Evolutionary conservation across 768 basidiomycete species (phyloP), one percentile per base, ranked within the genome.

Genomic region (Astraeus odoratus): DNA sequence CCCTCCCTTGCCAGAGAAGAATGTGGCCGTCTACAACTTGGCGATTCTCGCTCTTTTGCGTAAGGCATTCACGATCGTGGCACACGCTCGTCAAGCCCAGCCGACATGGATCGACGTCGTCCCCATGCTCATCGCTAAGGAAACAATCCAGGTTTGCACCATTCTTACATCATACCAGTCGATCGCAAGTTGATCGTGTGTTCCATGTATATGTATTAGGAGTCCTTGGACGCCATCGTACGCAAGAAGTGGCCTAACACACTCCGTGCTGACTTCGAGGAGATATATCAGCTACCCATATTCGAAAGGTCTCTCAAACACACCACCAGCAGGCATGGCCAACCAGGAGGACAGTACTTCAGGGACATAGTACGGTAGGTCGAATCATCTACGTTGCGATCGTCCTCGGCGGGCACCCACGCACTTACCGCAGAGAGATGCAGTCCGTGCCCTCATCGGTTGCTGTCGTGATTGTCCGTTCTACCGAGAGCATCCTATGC

Each of bases 31-130:
- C 2, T 75, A 76, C 47, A 76, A 77, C 10, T 66, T 84, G 19
- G 80, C 77, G 4, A 75, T 75, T 1, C 58, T 83, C 37, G 82
- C 83, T 52, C 81, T 77, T 41, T 73, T 71, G 3, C 68, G 79
- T 39, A 51, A 76, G 9, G 65, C 72, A 18, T 70, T 81, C 19
- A 34, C 41, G 12, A 39, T 37, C 15, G 48, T 46, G 20, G n/a
- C 18, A 18, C 41, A 24, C 2, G 38, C 39, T n/a, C n/a, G n/a
- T n/a, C 15, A 33, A 51, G 38, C n/a, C n/a, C 25, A 16, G 2
- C n/a, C 34, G 37, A 19, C 53, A 18, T 53, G 10, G 37, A n/a
- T 50, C 18, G 44, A 48, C 34, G 37, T 49, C n/a, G 23, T 61
- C 8, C 13, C 25, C 4, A 41, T 13, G 18, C 37, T 62, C 8